A percentile compares a stretch with the other conserved stretches of the same genome.
phyloP scores from a whole-genome alignment of 2,329 filamentous ascomycete genomes.

The Tothia fuscella region DNA sequence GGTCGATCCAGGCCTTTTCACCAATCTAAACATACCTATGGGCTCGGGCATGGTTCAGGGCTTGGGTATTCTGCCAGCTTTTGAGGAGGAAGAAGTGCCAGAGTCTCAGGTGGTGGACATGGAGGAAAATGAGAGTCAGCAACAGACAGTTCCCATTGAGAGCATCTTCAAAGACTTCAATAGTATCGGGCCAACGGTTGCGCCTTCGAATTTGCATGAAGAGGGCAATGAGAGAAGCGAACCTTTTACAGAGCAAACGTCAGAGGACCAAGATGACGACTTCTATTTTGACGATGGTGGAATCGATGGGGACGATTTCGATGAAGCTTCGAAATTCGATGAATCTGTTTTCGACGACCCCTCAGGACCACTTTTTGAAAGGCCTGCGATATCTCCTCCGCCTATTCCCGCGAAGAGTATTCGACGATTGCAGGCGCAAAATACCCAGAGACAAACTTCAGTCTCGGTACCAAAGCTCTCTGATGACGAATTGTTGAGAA shows the following conservation, averaged over 20 bases:
- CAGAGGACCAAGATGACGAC: constrained; percentile 40
- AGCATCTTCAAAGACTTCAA: too few species aligned
- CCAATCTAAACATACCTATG: constrained; percentile 2
- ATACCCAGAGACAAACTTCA: not conserved
- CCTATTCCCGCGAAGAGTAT: constrained; percentile 11
- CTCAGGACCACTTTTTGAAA: constrained; percentile 15
- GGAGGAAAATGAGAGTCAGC: not conserved
- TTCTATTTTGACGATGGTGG: constrained; percentile 59
- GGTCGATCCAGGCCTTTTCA: not conserved
- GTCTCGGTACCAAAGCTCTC: constrained; percentile 1
- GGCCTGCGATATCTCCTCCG: constrained; percentile 9
- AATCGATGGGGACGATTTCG: constrained; percentile 37
- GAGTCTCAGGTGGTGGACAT: not conserved
- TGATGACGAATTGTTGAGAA: too few species aligned
- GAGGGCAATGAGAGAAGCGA: too few species aligned
- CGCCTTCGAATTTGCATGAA: too few species aligned
- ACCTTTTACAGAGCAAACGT: too few species aligned
- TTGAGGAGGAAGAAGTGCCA: not conserved
- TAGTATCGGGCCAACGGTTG: too few species aligned
- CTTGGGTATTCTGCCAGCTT: not conserved
- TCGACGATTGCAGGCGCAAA: not conserved
- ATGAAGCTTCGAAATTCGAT: constrained; percentile 49
- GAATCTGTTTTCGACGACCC: constrained; percentile 60
- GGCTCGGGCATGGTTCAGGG: constrained; percentile 1
- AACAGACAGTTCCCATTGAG: not conserved